Conservation (phyloP, 2,329 filamentous ascomycete species). For the Didymella pomorum region DNA sequence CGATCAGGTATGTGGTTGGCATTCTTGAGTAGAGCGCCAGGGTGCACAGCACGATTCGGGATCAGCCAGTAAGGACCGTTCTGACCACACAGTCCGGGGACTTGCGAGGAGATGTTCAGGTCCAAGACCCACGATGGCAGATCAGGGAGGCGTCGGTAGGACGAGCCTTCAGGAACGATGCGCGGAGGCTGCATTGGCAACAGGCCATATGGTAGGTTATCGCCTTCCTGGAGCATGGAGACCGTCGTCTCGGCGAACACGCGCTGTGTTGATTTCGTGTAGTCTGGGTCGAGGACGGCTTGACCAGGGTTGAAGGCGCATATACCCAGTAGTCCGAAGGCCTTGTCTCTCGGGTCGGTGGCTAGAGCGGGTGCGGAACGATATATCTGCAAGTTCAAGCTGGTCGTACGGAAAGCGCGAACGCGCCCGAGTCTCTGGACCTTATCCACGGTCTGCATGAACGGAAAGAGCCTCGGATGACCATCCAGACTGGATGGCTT, state of each 20-base stretch:
- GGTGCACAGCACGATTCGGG: neutral
- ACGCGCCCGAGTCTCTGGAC: slow-evolving; percentile 1
- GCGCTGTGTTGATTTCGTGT: slow-evolving; percentile 12
- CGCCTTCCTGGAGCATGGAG: slow-evolving; percentile 7
- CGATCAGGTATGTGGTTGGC: neutral
- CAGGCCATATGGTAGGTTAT: neutral
- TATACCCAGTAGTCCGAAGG: slow-evolving; percentile 26
- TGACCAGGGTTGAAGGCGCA: slow-evolving; percentile 4
- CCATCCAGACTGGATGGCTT: neutral
- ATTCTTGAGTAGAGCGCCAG: neutral
- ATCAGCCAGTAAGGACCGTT: slow-evolving; percentile 4
- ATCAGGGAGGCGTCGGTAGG: neutral
- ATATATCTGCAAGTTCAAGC: neutral
- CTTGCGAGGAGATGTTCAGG: slow-evolving; percentile 3
- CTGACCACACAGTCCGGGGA: neutral
- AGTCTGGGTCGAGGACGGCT: slow-evolving; percentile 13
- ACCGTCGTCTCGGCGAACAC: slow-evolving; percentile 19
- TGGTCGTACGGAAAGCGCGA: neutral
- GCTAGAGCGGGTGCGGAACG: slow-evolving; percentile 8
- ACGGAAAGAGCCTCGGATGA: neutral
- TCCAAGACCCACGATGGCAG: slow-evolving; percentile 10
- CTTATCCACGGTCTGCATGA: neutral
- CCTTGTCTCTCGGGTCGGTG: slow-evolving; percentile 25
- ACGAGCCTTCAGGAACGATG: neutral
- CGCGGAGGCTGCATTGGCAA: slow-evolving; percentile 5